Evolutionary conservation across 805 yeast species (phyloP).

Genomic region (Suhomyces xylopsoci): DNA sequence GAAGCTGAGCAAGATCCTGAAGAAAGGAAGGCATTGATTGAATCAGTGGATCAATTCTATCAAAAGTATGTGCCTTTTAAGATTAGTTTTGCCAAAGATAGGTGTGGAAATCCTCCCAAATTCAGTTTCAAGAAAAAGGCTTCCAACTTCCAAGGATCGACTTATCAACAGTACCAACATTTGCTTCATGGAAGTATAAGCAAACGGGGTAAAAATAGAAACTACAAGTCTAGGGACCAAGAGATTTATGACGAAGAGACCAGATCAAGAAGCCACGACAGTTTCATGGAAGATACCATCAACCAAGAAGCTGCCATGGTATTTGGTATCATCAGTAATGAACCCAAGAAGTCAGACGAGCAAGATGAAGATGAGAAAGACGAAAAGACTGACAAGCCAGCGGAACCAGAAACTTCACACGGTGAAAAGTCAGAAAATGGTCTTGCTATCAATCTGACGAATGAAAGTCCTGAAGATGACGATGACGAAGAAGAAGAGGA

Average conservation of each 20-base stretch:
- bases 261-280: constrained; percentile 8
- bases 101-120: constrained; percentile 76
- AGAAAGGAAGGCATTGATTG: constrained; percentile 28
- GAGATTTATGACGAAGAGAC: constrained; percentile 11
- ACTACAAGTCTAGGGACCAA: background rate
- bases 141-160: constrained; percentile 19
- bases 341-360: constrained; percentile 1
- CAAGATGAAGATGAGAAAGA: background rate
- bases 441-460: background rate
- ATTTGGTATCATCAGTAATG: constrained; percentile 39
- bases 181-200: constrained; percentile 9
- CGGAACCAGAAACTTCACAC: background rate
- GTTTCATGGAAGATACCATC: constrained; percentile 20
- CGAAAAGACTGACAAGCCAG: constrained; percentile 4
- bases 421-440: background rate
- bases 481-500: constrained; percentile 13
- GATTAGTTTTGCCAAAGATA: constrained; percentile 70
- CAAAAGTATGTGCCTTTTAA: constrained; percentile 52
- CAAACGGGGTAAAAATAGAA: constrained; percentile 1
- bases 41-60: constrained; percentile 24
- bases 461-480: constrained; percentile 6
- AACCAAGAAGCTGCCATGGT: constrained; percentile 43
- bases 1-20: constrained; percentile 30
- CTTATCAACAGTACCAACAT: constrained; percentile 13
- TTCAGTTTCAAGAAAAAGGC: constrained; percentile 43